Evolutionary conservation across 352 stramenopile genomes (phyloP).

Genomic region (Phytopythium vexans): DNA sequence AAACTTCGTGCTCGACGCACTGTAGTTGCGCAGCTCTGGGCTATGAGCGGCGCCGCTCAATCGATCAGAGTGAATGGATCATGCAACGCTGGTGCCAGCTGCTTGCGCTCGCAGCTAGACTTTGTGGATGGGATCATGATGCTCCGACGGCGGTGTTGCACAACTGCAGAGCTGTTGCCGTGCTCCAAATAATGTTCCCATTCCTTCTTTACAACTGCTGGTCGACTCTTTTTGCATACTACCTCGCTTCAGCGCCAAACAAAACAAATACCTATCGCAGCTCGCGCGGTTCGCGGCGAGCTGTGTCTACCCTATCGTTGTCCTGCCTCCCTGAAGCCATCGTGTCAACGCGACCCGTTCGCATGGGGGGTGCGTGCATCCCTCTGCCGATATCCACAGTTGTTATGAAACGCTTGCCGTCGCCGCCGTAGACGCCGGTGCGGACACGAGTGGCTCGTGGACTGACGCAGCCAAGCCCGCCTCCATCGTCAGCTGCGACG

Average conservation of each 20-base stretch:
- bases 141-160: too few relatives aligned
- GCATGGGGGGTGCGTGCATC: not conserved
- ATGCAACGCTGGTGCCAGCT: too few relatives aligned
- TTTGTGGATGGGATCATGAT: too few relatives aligned
- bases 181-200: not conserved
- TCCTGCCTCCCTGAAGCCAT: not conserved
- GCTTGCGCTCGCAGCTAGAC: too few relatives aligned
- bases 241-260: conserved; percentile 5
- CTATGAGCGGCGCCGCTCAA: too few relatives aligned
- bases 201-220: conserved; percentile 12
- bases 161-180: too few relatives aligned
- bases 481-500: conserved; percentile 6
- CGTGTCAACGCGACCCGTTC: not conserved
- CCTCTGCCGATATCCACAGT: not conserved
- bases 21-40: too few relatives aligned
- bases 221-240: conserved; percentile 3
- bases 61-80: too few relatives aligned
- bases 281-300: not conserved
- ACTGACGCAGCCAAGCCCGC: conserved; percentile 1
- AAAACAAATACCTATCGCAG: conserved; percentile 12
- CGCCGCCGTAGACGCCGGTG: conserved; percentile 10
- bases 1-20: too few relatives aligned
- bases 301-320: conserved; percentile 8
- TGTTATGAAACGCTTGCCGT: conserved; percentile 30
- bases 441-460: conserved; percentile 13